Base-by-base conservation (phyloP, 805 yeast genomes). In the Kurtzmaniella fragi region DNA sequence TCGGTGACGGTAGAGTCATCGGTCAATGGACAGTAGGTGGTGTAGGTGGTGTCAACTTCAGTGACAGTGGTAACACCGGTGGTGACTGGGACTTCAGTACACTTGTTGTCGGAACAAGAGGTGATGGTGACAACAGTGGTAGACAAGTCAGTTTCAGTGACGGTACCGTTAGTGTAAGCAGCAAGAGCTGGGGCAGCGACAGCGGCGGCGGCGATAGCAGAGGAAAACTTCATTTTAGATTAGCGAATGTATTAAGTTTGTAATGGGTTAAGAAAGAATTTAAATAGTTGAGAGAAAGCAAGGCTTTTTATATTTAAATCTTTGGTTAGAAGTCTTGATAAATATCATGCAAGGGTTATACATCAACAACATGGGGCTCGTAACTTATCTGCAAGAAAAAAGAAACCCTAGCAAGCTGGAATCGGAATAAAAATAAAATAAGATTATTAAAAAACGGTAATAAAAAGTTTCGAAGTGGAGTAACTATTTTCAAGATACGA, bases 1-100 rank as follows among this genome's bases (percentile, higher is more conserved):
- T 32, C 48, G 17, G 55, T 50, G 13, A 42, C 37, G 37, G 37
- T 15, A 31, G 26, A 26, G 20, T 32, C 47, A 31, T 45, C 31
- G 11, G 56, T 23, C 17, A 57, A 36, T 49, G 64, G 64, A 45
- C 64, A 60, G 61, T 55, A 60, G 32, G 66, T 60, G 50, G 64
- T 59, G 59, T 58, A 60, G 28, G 47, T 45, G 34, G 65, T 58
- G 35, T 45, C 47, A 36, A 50, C 48, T 40, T 53, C 55, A 42
- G 64, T 61, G 43, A 62, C 57, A 35, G 67, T 61, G 49, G 65
- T 61, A 32, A 61, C 43, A 53, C 67, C 67, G 35, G 69, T 63
- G 47, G 67, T 61, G 38, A 55, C 61, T 28, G 58, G 51, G 16
- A 38, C 45, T 29, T 50, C 44, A 13, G 43, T 32, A 51, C 71